Percentiles rank a stretch among this genome's conserved stretches.
Evolutionary conservation across 768 basidiomycete species (phyloP).

Genomic region (Calocera viscosa): DNA sequence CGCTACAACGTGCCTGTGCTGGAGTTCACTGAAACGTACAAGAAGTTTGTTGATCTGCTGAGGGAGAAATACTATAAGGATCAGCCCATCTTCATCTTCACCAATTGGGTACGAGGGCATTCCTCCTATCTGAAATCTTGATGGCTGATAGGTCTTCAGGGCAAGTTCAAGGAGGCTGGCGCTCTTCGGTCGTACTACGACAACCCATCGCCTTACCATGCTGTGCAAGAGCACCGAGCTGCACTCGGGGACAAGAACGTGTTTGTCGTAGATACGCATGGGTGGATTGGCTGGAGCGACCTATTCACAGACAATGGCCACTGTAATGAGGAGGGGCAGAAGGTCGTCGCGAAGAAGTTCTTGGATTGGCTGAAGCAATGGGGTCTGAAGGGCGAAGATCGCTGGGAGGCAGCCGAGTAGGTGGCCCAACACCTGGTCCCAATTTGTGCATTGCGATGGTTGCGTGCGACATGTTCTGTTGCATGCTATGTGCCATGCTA

Average conservation of each 20-base stretch:
- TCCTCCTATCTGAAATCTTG: background rate
- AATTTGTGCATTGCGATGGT: no score
- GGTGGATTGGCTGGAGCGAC: conserved; percentile 42
- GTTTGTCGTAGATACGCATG: conserved; percentile 44
- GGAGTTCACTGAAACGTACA: conserved; percentile 36
- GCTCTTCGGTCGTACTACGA: background rate
- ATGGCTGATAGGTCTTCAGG: background rate
- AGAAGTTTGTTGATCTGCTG: conserved; percentile 35
- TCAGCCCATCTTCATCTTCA: conserved; percentile 43
- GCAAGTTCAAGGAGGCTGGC: conserved; percentile 5
- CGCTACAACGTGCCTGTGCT: conserved; percentile 39
- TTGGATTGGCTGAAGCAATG: conserved; percentile 36
- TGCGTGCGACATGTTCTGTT: no score
- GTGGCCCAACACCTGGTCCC: background rate
- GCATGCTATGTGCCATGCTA: no score
- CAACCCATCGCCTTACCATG: conserved; percentile 1
- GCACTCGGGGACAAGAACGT: conserved; percentile 36
- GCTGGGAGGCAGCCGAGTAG: conserved; percentile 13
- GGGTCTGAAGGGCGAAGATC: conserved; percentile 30
- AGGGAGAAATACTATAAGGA: conserved; percentile 31
- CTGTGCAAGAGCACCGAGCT: conserved; percentile 16
- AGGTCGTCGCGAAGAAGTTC: conserved; percentile 38
- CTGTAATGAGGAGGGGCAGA: conserved; percentile 38
- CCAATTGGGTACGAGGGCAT: conserved; percentile 34
- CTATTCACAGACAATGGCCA: conserved; percentile 38